Evolutionary conservation across 139 green algal genomes (phyloP), one percentile per base, ranked within the genome.

Genomic region (Spirogloea muscicola): DNA sequence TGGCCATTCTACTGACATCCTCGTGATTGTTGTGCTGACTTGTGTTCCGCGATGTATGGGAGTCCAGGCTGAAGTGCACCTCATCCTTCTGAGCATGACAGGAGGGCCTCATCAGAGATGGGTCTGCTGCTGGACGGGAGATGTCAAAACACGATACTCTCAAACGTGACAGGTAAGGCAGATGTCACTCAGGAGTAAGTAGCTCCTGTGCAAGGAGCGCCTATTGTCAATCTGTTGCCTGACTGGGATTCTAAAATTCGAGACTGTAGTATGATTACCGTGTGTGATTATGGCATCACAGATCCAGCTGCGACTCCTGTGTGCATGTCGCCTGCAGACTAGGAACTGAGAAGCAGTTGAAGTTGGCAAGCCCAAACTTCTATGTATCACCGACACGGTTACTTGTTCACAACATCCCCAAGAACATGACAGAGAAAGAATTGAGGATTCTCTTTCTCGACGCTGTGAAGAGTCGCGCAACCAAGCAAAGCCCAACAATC

Each of bases 311-410:
- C 13, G 16, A 16, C 44, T 27, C 44, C 44, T 13, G 13, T 27
- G 13, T 13, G 44, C 44, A 27, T 52, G 44, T 52, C 13, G 16
- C 44, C 16, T 52, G 33, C 72, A 80, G 74, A 41, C 74, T 82
- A 68, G 37, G 72, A 37, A 81, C 84, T 59, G 90, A 96, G 74
- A 90, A 88, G 82, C 84, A 85, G 68, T 59, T 62, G 31, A 97
- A 97, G 82, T 82, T 98, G 46, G 68, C 72, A n/a, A 95, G 86
- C 42, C 93, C 93, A 62, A 97, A 97, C 88, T 97, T 97, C 63
- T 79, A 86, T 37, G 83, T 97, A 29, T 94, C 86, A 10, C 59
- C 66, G 49, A 96, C 90, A 0, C 86, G 93, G 9, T 83, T 97
- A 31, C 83, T 69, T 16, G 73, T 96, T 37, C 87, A 90, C 67